Evolutionary conservation across 371 early-diverging fungal genomes (phyloP).

Genomic region (Enterospora canceri): DNA sequence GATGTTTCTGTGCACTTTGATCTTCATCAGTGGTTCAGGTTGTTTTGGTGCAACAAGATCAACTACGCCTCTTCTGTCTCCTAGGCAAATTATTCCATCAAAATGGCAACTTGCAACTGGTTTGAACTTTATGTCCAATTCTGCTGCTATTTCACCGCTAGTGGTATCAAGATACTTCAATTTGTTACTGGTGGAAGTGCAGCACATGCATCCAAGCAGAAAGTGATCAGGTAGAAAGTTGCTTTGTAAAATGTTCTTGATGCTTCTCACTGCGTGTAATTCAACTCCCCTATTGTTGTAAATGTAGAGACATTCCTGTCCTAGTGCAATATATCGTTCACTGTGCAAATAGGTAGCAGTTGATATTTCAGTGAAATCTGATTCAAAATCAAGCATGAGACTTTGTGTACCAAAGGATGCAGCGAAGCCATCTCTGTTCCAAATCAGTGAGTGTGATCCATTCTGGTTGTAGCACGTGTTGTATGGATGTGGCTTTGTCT

Average conservation of each 20-base stretch:
- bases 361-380: conserved; percentile 66
- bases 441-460: conserved; percentile 62
- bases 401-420: conserved; percentile 77
- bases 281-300: conserved; percentile 84
- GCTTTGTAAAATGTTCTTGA: conserved; percentile 66
- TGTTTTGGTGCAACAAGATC: conserved; percentile 79
- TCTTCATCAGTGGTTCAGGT: conserved; percentile 71
- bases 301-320: conserved; percentile 83
- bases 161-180: conserved; percentile 88
- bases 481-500: conserved; percentile 69
- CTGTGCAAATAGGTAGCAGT: conserved; percentile 73
- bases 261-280: conserved; percentile 73
- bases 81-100: conserved; percentile 78
- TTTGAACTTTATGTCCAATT: conserved; percentile 51
- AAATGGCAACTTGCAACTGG: conserved; percentile 62
- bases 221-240: conserved; percentile 91
- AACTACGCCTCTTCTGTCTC: conserved; percentile 78
- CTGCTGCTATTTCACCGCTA: conserved; percentile 72
- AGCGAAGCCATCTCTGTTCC: conserved; percentile 74
- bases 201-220: conserved; percentile 63
- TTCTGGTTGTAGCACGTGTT: conserved; percentile 69
- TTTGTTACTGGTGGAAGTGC: conserved; percentile 58
- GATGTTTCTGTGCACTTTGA: conserved; percentile 57
- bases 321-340: conserved; percentile 83
- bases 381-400: conserved; percentile 69